Conservation (phyloP, 306 rosid species). For the Clitoria ternatea region DNA sequence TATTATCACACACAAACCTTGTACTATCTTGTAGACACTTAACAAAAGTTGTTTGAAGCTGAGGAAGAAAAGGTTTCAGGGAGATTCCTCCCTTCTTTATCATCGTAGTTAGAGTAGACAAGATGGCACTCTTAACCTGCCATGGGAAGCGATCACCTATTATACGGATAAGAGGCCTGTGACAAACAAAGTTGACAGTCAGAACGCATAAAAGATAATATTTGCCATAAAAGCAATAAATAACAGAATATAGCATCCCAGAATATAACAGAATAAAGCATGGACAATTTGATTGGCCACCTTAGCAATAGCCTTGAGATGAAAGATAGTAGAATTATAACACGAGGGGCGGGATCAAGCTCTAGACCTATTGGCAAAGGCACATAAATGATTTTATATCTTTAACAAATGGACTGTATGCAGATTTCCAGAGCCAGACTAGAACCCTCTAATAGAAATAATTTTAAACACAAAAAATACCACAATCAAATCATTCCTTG, state of each 20-base stretch:
- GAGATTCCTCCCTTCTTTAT: slow-evolving; percentile 86
- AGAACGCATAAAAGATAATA: slow-evolving; percentile 25
- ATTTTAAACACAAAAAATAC: neutral
- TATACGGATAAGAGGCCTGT: slow-evolving; percentile 96
- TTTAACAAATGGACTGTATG: neutral
- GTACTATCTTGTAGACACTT: slow-evolving; percentile 93
- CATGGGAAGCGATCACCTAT: slow-evolving; percentile 98
- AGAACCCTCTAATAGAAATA: neutral
- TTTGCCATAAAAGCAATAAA: neutral
- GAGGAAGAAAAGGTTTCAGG: slow-evolving; percentile 96
- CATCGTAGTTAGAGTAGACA: slow-evolving; percentile 78
- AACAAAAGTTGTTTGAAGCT: slow-evolving; percentile 96
- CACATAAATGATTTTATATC: neutral
- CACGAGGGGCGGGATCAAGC: neutral
- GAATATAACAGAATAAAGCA: neutral
- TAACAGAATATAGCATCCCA: neutral
- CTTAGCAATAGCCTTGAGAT: neutral
- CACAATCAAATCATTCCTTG: neutral
- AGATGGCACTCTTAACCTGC: slow-evolving; percentile 98
- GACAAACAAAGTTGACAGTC: slow-evolving; percentile 24
- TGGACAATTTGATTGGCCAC: neutral
- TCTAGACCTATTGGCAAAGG: neutral
- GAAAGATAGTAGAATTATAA: neutral
- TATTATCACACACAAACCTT: slow-evolving; percentile 44
- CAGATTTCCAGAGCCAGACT: neutral